Evolutionary conservation across 2,329 filamentous ascomycete species (phyloP).

Genomic region (Xylariaceae sp.): DNA sequence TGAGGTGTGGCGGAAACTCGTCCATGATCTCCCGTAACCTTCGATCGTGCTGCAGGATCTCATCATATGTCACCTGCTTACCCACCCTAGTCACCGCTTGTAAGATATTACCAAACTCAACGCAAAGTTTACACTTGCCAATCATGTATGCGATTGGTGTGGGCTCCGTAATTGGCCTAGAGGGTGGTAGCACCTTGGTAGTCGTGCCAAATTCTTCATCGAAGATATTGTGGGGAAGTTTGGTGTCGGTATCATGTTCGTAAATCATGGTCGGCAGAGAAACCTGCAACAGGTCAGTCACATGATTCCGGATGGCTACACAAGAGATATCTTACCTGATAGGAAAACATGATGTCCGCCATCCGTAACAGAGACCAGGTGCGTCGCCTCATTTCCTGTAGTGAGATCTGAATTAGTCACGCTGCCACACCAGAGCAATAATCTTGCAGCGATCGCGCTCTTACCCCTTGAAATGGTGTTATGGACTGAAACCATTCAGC

Average conservation of each 20-base stretch:
- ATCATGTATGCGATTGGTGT: constrained; percentile 80
- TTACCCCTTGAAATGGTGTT: constrained; percentile 65
- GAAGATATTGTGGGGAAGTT: constrained; percentile 72
- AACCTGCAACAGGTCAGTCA: constrained; percentile 29
- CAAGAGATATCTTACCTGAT: constrained; percentile 56
- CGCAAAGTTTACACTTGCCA: constrained; percentile 63
- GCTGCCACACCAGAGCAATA: neutral
- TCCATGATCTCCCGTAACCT: constrained; percentile 58
- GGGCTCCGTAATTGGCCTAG: constrained; percentile 63
- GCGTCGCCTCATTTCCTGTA: constrained; percentile 64
- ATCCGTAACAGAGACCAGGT: constrained; percentile 69
- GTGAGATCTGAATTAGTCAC: constrained; percentile 8
- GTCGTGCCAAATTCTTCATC: constrained; percentile 74
- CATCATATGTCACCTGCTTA: constrained; percentile 56
- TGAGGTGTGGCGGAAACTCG: constrained; percentile 74
- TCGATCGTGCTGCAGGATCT: constrained; percentile 59
- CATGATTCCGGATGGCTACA: neutral
- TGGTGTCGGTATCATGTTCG: constrained; percentile 69
- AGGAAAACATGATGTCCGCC: constrained; percentile 72
- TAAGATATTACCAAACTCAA: constrained; percentile 67
- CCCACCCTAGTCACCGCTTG: constrained; percentile 57
- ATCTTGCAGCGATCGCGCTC: constrained; percentile 21
- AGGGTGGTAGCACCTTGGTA: constrained; percentile 62
- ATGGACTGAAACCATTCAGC: constrained; percentile 69
- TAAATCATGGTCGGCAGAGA: constrained; percentile 67